These are phyloP conservation scores for Irpex rosettiformis DNA, from an alignment of 1,284 basidiomycete species.

Conservation along the genomic window DNA sequence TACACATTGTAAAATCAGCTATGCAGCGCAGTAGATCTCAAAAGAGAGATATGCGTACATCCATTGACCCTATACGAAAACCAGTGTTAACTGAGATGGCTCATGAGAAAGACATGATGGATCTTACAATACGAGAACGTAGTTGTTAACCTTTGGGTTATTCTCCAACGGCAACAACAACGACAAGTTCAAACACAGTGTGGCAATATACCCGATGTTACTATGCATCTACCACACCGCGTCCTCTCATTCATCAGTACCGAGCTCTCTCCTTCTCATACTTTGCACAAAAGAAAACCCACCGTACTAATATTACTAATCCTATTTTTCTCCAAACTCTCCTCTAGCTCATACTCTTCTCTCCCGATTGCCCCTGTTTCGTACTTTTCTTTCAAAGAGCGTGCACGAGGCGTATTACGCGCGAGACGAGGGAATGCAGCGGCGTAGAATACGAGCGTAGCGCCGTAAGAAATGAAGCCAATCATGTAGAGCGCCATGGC, in stretches of 20 bases:
- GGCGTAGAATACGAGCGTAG: constrained; percentile 79
- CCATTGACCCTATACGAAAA: neutral
- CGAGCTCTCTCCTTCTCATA: neutral
- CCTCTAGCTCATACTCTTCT: constrained; percentile 71
- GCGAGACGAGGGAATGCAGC: constrained; percentile 82
- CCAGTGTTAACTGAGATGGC: too few species aligned
- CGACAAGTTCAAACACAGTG: constrained; percentile 65
- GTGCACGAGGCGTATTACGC: constrained; percentile 70
- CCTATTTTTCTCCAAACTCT: constrained; percentile 79
- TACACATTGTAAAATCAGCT: neutral
- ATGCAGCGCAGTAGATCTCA: neutral
- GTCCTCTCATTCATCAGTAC: neutral
- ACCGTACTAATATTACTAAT: constrained; percentile 86
- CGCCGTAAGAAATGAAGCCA: constrained; percentile 74
- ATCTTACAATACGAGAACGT: constrained; percentile 58
- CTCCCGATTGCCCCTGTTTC: constrained; percentile 53
- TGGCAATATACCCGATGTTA: constrained; percentile 72
- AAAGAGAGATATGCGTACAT: neutral
- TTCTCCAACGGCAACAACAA: constrained; percentile 67
- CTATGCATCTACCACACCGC: constrained; percentile 54
- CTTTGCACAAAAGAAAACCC: constrained; percentile 1
- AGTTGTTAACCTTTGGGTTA: constrained; percentile 71
- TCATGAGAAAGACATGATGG: too few species aligned
- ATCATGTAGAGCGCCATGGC: constrained; percentile 82
- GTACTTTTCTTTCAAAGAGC: constrained; percentile 53